Evolutionary conservation across 1,284 basidiomycete species (phyloP).

Genomic region (Rhodotorula sp.): DNA sequence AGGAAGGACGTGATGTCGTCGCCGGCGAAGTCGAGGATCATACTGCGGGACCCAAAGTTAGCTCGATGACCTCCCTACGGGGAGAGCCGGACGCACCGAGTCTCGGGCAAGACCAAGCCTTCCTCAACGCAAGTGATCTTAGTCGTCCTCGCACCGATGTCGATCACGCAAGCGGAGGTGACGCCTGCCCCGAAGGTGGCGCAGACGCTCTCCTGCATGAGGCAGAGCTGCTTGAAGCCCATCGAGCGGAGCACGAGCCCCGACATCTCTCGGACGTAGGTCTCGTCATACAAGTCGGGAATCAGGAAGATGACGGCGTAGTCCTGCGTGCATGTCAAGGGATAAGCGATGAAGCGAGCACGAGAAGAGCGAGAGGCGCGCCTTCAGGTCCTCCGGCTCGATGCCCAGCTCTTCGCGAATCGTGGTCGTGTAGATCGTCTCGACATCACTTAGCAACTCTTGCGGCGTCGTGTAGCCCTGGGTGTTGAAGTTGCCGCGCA

Average conservation of each 20-base stretch:
- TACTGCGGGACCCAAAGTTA: conserved; percentile 54
- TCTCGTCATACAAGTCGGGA: conserved; percentile 84
- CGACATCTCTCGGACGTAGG: conserved; percentile 76
- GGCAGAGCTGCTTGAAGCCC: conserved; percentile 87
- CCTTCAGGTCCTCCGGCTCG: conserved; percentile 61
- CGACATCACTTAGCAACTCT: conserved; percentile 72
- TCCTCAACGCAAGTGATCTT: conserved; percentile 94
- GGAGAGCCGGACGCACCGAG: conserved; percentile 59
- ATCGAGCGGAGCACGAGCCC: conserved; percentile 74
- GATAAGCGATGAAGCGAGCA: not conserved
- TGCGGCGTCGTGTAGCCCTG: conserved; percentile 69
- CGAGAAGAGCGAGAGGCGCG: conserved; percentile 45
- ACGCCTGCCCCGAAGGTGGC: conserved; percentile 95
- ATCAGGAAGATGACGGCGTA: conserved; percentile 86
- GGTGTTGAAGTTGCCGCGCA: conserved; percentile 72
- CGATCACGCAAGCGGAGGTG: conserved; percentile 90
- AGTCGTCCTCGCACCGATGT: conserved; percentile 82
- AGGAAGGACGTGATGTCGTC: conserved; percentile 91
- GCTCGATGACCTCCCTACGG: not conserved
- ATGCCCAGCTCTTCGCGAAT: conserved; percentile 67
- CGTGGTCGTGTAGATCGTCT: conserved; percentile 64
- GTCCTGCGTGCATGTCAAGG: conserved; percentile 56
- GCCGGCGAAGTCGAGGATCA: conserved; percentile 83
- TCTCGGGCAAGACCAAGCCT: conserved; percentile 82
- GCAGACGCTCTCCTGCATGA: conserved; percentile 85